Conservation (phyloP, 1,284 basidiomycete genomes). For the Pterulicium gracile region DNA sequence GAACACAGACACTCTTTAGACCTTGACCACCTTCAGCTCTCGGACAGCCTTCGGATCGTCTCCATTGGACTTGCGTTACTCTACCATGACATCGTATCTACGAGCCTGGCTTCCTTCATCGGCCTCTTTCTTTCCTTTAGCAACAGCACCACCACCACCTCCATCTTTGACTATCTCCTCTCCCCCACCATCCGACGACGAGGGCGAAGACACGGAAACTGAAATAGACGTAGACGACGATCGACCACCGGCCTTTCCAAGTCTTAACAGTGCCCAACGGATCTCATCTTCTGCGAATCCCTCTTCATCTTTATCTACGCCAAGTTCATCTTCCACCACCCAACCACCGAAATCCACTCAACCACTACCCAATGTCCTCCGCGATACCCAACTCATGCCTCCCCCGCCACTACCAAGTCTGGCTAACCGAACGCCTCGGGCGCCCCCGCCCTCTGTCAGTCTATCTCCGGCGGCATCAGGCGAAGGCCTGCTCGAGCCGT, state of each 20-base stretch:
- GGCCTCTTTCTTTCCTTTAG: constrained; percentile 11
- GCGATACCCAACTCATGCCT: constrained; percentile 55
- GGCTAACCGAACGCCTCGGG: constrained; percentile 33
- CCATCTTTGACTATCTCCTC: constrained; percentile 24
- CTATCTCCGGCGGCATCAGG: constrained; percentile 16
- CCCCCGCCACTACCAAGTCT: constrained; percentile 51
- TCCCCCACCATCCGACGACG: constrained; percentile 29
- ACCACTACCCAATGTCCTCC: constrained; percentile 39
- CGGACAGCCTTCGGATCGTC: no score
- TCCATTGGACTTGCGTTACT: constrained; percentile 5
- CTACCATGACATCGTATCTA: constrained; percentile 37
- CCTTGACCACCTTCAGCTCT: no score
- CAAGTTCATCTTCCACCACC: constrained; percentile 23
- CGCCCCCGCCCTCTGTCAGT: constrained; percentile 13
- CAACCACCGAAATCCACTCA: constrained; percentile 64
- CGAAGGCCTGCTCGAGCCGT: constrained; percentile 40
- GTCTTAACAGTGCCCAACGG: constrained; percentile 75
- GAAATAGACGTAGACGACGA: constrained; percentile 58
- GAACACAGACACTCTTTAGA: no score
- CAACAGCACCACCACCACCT: constrained; percentile 10
- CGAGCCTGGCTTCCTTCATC: constrained; percentile 35
- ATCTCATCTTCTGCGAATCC: constrained; percentile 14
- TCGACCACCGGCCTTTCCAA: constrained; percentile 75
- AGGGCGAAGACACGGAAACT: constrained; percentile 40
- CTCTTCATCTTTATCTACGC: not conserved